A percentile compares a stretch with the other conserved stretches of the same genome.
Evolutionary conservation across 2,329 filamentous ascomycete species (phyloP).

Genomic region (Eurotiales sp.): DNA sequence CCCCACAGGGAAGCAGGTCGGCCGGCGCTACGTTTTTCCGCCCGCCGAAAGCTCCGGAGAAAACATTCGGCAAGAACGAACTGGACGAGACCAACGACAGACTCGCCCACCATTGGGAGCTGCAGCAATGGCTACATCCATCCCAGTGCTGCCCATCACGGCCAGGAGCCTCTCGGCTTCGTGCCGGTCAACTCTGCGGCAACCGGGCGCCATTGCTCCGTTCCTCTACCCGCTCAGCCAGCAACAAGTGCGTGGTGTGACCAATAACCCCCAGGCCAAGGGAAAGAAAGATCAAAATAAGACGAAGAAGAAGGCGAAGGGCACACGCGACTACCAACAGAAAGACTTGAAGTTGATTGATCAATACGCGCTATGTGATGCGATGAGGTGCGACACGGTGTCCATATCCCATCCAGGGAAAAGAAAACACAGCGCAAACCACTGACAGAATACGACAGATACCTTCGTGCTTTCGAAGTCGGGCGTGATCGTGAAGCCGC

Average conservation of each 20-base stretch:
- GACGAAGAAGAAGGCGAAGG: constrained; percentile 58
- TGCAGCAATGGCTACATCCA: constrained; percentile 32
- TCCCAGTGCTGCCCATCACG: constrained; percentile 30
- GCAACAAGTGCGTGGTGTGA: constrained; percentile 35
- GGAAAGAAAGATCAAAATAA: constrained; percentile 44
- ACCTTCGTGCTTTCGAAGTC: constrained; percentile 88
- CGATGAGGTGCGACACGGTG: constrained; percentile 63
- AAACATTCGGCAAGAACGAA: constrained; percentile 10
- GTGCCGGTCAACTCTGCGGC: constrained; percentile 29
- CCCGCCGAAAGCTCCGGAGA: constrained; percentile 11
- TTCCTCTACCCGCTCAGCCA: constrained; percentile 25
- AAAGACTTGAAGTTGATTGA: constrained; percentile 62
- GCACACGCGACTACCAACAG: constrained; percentile 61
- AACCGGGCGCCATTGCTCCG: constrained; percentile 26
- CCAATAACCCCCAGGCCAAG: constrained; percentile 36
- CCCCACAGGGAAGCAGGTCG: constrained; percentile 11
- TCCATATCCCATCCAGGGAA: not conserved
- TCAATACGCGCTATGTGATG: constrained; percentile 81
- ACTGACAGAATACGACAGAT: constrained; percentile 50
- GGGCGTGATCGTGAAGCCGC: constrained; percentile 66
- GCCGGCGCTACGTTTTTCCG: constrained; percentile 11
- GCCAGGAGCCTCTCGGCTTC: constrained; percentile 31
- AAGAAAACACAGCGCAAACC: too few species aligned
- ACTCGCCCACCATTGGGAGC: not conserved
- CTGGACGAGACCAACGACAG: not conserved